A percentile compares a stretch with the other conserved stretches of the same genome.
Conservation (phyloP, 352 stramenopile genomes). For the Pythium scleroteichum region DNA sequence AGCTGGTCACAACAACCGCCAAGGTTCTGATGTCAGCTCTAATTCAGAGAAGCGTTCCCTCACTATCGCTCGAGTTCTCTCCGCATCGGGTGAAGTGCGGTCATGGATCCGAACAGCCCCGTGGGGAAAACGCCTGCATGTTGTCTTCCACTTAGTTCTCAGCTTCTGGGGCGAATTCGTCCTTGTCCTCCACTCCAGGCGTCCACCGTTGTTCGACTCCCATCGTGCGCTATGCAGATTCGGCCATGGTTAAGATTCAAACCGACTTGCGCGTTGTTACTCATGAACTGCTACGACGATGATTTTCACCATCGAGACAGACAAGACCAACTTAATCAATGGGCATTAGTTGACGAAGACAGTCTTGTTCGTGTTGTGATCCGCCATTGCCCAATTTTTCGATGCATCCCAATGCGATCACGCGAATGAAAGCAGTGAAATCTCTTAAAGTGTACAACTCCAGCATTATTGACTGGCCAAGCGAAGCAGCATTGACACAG, state of each 20-base stretch:
- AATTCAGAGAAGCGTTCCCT: background rate
- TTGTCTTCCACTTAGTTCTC: background rate
- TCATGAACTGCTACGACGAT: constrained; percentile 8
- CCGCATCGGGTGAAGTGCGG: background rate
- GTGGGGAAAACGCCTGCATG: background rate
- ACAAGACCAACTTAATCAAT: background rate
- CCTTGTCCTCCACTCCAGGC: constrained; percentile 15
- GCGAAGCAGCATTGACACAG: no score
- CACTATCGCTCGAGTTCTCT: background rate
- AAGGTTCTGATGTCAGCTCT: background rate
- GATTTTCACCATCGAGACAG: background rate
- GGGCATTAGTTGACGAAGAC: background rate
- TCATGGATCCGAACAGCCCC: background rate
- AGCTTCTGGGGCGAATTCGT: background rate
- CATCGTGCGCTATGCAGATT: constrained; percentile 15
- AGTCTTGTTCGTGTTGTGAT: background rate
- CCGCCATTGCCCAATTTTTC: constrained; percentile 1
- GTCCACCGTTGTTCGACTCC: background rate
- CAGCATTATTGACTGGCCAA: no score
- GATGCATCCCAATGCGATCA: no score
- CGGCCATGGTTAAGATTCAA: constrained; percentile 10
- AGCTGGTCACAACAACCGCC: background rate
- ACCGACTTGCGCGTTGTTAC: constrained; percentile 13
- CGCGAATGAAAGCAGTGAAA: no score
- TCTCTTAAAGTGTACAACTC: no score